Evolutionary conservation across 208 protist species (phyloP).

Genomic region (Wallacemonas sp.): DNA sequence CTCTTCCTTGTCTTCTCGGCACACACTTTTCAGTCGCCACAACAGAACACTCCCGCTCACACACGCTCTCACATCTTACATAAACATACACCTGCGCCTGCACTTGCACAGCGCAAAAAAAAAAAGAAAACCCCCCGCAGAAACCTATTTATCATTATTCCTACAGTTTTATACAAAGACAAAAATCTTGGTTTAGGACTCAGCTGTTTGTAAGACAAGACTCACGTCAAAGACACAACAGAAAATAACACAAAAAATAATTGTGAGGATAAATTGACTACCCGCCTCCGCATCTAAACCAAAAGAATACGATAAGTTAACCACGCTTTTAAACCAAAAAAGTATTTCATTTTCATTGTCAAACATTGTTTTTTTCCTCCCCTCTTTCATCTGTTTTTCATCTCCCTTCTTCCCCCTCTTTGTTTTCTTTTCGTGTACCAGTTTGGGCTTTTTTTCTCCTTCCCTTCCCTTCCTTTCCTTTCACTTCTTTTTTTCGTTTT

Average conservation of each 20-base stretch:
- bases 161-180: too few species aligned
- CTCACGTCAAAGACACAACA: too few species aligned
- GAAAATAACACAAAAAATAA: too few species aligned
- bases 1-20: too few species aligned
- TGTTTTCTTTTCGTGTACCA: slow-evolving; percentile 10
- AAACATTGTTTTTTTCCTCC: slow-evolving; percentile 11
- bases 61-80: neutral
- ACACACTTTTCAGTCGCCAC: neutral
- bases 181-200: too few species aligned
- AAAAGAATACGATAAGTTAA: too few species aligned
- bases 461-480: neutral
- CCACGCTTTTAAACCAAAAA: neutral
- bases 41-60: neutral
- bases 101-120: too few species aligned
- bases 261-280: too few species aligned
- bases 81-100: neutral
- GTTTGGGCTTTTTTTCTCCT: slow-evolving; percentile 4
- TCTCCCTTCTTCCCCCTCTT: slow-evolving; percentile 2
- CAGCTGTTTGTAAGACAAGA: too few species aligned
- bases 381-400: slow-evolving; percentile 7
- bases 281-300: too few species aligned
- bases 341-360: neutral
- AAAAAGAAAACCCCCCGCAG: too few species aligned
- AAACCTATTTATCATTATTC: too few species aligned
- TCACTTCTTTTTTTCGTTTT: neutral